A percentile compares a stretch with the other conserved stretches of the same genome.
Evolutionary conservation across 1,139 yeast genomes (phyloP).

Genomic region (Suhomyces panamericanus): DNA sequence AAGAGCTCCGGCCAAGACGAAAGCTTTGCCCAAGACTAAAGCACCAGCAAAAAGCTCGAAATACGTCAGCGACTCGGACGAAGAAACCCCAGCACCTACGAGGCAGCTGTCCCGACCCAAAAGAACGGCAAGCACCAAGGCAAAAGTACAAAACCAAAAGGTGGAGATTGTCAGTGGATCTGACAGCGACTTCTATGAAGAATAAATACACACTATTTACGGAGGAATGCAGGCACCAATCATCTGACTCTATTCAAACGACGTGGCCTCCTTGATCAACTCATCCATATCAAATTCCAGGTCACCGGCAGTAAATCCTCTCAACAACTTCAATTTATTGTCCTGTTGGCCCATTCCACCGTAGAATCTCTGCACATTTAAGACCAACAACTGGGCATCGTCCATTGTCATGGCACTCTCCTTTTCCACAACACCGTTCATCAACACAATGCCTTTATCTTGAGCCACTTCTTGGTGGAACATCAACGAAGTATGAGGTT

Average conservation of each 20-base stretch:
- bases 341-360: conserved; percentile 56
- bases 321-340: conserved; percentile 56
- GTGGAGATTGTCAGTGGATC: conserved; percentile 10
- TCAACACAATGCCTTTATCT: conserved; percentile 66
- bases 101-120: conserved; percentile 1
- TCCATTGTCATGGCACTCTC: conserved; percentile 65
- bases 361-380: conserved; percentile 86
- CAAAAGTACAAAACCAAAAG: conserved; percentile 10
- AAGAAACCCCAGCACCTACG: neutral
- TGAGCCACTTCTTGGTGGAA: conserved; percentile 79
- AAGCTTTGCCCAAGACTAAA: neutral
- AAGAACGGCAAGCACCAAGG: conserved; percentile 7
- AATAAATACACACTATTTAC: neutral
- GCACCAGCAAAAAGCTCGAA: neutral
- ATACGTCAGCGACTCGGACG: neutral
- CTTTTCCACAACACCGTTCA: conserved; percentile 83
- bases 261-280: conserved; percentile 70
- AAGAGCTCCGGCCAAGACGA: neutral
- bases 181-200: conserved; percentile 10
- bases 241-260: conserved; percentile 45
- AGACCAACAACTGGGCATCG: conserved; percentile 75
- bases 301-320: conserved; percentile 70
- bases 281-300: conserved; percentile 61
- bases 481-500: conserved; percentile 89
- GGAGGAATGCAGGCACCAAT: neutral